Evolutionary conservation across 2,329 filamentous ascomycete genomes (phyloP).

Genomic region (Fusarium keratoplasticum): DNA sequence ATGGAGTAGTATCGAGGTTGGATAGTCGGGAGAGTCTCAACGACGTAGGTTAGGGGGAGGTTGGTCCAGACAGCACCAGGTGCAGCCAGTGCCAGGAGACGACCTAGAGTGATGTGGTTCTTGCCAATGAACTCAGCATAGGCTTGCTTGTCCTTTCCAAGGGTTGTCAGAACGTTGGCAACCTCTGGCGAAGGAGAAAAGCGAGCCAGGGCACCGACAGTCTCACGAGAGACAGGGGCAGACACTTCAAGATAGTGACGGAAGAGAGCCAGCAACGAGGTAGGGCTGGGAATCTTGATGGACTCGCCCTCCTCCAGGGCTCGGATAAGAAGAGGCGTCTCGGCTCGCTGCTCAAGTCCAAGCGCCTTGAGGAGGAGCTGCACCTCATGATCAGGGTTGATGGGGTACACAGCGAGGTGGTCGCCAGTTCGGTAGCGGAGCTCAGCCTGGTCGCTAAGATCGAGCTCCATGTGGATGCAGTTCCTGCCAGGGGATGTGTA

Average conservation of each 20-base stretch:
- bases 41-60: slow-evolving; percentile 60
- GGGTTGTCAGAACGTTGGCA: background rate
- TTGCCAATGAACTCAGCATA: slow-evolving; percentile 35
- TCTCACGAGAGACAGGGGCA: slow-evolving; percentile 53
- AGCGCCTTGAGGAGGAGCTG: slow-evolving; percentile 47
- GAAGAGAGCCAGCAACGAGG: slow-evolving; percentile 53
- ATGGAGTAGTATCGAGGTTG: slow-evolving; percentile 71
- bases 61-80: slow-evolving; percentile 34
- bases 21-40: slow-evolving; percentile 64
- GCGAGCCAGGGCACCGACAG: slow-evolving; percentile 51
- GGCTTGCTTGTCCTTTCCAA: slow-evolving; percentile 34
- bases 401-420: slow-evolving; percentile 54
- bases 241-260: slow-evolving; percentile 59
- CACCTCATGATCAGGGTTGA: slow-evolving; percentile 52
- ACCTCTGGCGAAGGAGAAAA: slow-evolving; percentile 65
- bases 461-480: slow-evolving; percentile 53
- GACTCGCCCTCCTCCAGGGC: slow-evolving; percentile 31
- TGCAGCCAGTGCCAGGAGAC: slow-evolving; percentile 33
- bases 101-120: slow-evolving; percentile 43
- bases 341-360: slow-evolving; percentile 30
- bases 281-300: slow-evolving; percentile 52
- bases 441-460: slow-evolving; percentile 44
- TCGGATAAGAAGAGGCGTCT: slow-evolving; percentile 41
- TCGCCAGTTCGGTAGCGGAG: slow-evolving; percentile 55
- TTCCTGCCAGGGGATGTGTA: slow-evolving; percentile 39